Evolutionary conservation across 106 monocot species (phyloP).

Genomic region (Amphibolis antarctica): DNA sequence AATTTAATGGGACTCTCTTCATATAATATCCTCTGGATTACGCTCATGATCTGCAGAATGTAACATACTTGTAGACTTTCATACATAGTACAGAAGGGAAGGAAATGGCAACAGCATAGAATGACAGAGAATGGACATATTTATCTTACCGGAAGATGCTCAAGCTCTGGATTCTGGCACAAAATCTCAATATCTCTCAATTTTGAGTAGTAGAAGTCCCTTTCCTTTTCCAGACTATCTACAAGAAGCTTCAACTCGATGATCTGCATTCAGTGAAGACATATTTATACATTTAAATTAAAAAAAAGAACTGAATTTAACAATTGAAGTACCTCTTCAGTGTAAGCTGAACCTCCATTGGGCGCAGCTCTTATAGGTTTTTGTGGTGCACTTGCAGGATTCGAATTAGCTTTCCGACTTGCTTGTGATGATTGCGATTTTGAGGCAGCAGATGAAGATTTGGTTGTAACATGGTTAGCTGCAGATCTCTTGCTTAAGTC

Average conservation of each 20-base stretch:
- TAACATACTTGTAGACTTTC: neutral
- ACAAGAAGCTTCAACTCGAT: conserved; percentile 80
- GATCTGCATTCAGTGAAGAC: conserved; percentile 38
- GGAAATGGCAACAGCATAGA: neutral
- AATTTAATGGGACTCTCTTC: conserved; percentile 31
- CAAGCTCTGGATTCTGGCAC: conserved; percentile 65
- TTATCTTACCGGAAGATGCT: conserved; percentile 60
- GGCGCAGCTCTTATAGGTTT: conserved; percentile 24
- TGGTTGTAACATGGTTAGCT: conserved; percentile 34
- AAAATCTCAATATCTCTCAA: conserved; percentile 82
- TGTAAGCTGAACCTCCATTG: conserved; percentile 37
- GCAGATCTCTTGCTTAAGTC: conserved; percentile 46
- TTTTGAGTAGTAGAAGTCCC: conserved; percentile 88
- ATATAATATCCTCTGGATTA: conserved; percentile 72
- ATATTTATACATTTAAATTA: neutral
- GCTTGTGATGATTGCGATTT: conserved; percentile 39
- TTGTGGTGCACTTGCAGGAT: conserved; percentile 22
- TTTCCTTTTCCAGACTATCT: conserved; percentile 91
- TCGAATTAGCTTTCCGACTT: conserved; percentile 29
- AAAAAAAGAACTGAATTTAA: neutral
- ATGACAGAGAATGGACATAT: too few relatives aligned
- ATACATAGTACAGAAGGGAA: neutral
- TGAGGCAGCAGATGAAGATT: conserved; percentile 33
- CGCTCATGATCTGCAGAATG: conserved; percentile 38
- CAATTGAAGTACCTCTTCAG: conserved; percentile 36